Percentiles rank a stretch among this genome's conserved stretches.
These are phyloP conservation scores for Austroboletus olivaceoglutinosus DNA, from an alignment of 1,284 basidiomycete species.

Conservation along the genomic window DNA sequence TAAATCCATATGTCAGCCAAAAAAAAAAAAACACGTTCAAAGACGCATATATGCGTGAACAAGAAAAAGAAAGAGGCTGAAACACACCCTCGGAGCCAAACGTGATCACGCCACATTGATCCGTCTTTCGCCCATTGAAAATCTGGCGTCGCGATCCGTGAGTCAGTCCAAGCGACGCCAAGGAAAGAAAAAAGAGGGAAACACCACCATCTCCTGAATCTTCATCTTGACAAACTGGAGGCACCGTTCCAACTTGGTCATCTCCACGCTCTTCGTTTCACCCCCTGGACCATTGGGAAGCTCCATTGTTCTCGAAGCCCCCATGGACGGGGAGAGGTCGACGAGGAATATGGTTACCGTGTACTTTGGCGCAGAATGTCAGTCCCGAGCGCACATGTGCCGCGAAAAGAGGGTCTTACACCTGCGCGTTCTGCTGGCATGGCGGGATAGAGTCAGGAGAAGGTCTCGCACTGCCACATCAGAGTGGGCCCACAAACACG, in stretches of 20 bases:
- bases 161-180: background rate
- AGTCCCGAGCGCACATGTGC: background rate
- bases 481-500: slow-evolving; percentile 13
- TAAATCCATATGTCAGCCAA: too few relatives aligned
- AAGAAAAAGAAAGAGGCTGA: too few relatives aligned
- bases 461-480: slow-evolving; percentile 13
- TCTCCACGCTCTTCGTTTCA: slow-evolving; percentile 51
- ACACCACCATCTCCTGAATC: slow-evolving; percentile 85
- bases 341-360: slow-evolving; percentile 84
- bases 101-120: slow-evolving; percentile 82
- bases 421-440: slow-evolving; percentile 79
- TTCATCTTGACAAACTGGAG: slow-evolving; percentile 86
- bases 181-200: slow-evolving; percentile 6
- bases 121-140: slow-evolving; percentile 86
- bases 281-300: slow-evolving; percentile 55
- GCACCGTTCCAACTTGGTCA: slow-evolving; percentile 77
- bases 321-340: slow-evolving; percentile 88
- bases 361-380: slow-evolving; percentile 45
- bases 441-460: slow-evolving; percentile 15
- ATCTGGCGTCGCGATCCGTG: slow-evolving; percentile 52
- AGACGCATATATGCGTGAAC: too few relatives aligned
- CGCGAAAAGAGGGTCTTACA: slow-evolving; percentile 40
- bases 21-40: too few relatives aligned
- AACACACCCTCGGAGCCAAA: slow-evolving; percentile 76
- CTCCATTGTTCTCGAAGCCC: slow-evolving; percentile 53